Evolutionary conservation across 495 filamentous ascomycete genomes (phyloP).

Genomic region (Umbilicaria muhlenbergii): DNA sequence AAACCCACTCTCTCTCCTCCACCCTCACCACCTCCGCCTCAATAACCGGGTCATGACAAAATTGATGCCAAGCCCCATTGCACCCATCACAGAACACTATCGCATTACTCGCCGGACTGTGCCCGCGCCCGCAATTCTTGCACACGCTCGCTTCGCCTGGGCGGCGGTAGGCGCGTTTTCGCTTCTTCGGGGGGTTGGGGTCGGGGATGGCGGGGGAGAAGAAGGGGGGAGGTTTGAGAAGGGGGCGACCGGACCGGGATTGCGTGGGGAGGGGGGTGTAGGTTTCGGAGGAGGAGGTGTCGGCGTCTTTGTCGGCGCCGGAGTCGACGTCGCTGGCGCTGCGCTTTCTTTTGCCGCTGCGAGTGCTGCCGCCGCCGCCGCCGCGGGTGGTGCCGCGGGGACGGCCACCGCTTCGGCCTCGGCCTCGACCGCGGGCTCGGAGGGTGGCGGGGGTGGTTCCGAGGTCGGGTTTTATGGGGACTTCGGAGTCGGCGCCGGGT

Average conservation of each 20-base stretch:
- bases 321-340: constrained; percentile 17
- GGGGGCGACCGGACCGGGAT: constrained; percentile 72
- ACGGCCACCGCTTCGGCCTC: constrained; percentile 9
- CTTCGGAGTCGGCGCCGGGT: too few relatives aligned
- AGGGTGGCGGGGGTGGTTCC: background rate
- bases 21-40: constrained; percentile 48
- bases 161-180: constrained; percentile 28
- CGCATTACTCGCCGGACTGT: constrained; percentile 59
- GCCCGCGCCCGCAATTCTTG: constrained; percentile 61
- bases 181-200: constrained; percentile 19
- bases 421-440: constrained; percentile 6
- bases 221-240: constrained; percentile 58
- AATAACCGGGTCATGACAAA: constrained; percentile 77
- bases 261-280: constrained; percentile 42
- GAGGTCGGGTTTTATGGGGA: background rate
- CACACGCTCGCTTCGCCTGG: constrained; percentile 37
- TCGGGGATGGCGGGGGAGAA: constrained; percentile 34
- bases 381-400: background rate
- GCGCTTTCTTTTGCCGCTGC: constrained; percentile 32
- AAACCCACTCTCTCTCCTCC: constrained; percentile 64
- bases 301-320: constrained; percentile 28
- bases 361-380: background rate
- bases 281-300: constrained; percentile 31
- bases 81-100: constrained; percentile 95
- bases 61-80: constrained; percentile 78